Base-by-base conservation (phyloP, 768 basidiomycete genomes). In the Amanita rimosa region DNA sequence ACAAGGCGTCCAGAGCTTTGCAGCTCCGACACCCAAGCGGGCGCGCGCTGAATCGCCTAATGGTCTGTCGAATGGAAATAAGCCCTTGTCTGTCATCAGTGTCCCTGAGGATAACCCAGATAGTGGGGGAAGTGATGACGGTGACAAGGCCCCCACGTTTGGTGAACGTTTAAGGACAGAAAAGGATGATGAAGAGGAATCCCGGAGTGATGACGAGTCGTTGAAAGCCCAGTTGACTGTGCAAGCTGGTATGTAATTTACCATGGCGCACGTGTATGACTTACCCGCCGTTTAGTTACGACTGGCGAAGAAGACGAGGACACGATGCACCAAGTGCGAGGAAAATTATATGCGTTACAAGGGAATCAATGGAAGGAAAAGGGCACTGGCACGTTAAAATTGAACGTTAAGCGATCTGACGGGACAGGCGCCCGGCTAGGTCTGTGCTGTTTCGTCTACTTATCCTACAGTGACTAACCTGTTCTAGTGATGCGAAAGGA, bases 241-340 rank as follows among this genome's bases (percentile, higher is more conserved):
- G 60, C 83, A 85, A 65, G 82, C 85, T 60, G 73, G 86, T 80
- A 47, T 52, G 75, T 64, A 1, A 26, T 38, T 41, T 43, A 13
- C 21, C 22, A 31, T 11, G 26, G 17, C 9, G 19, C 26, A 11
- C 13, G 7, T 9, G n/a, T 11, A 29, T 24, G 19, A 16, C 31
- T 39, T 26, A 11, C 29, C 46, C 44, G 50, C 50, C 42, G 42
- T 13, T 49, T 48, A 86, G 85, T 84, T 33, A 62, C 72, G 39
- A 90, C 87, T 2, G 87, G 87, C 7, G 87, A 90, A 63, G 87
- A 90, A 60, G 84, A 86, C 17, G 87, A 90, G 57, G 75, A 83
- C 48, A 86, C 83, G 5, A 63, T 87, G 42, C 76, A 79, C 62
- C 83, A 85, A 65, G 81, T 83, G 14, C 77, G 87, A 49, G 85